phyloP scores from a whole-genome alignment of 2,329 filamentous ascomycete species.

The Phyllosticta ampelicida region DNA sequence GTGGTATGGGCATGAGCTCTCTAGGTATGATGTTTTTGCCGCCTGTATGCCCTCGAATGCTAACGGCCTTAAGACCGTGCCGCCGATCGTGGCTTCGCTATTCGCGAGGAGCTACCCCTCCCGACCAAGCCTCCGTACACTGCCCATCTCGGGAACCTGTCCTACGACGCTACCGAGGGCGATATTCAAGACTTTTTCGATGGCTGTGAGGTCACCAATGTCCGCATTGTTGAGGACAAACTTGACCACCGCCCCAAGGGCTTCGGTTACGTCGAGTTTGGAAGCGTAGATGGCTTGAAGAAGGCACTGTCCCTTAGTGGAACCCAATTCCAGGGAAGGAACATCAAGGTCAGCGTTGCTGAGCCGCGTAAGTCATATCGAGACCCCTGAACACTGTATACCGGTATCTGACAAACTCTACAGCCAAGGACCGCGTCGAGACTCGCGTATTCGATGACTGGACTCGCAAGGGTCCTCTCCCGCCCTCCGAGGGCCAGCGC shows the following conservation, averaged over 20 bases:
- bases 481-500: slow-evolving; percentile 55
- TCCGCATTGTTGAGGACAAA: slow-evolving; percentile 95
- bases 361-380: slow-evolving; percentile 81
- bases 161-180: slow-evolving; percentile 80
- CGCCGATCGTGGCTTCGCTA: slow-evolving; percentile 34
- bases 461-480: slow-evolving; percentile 84
- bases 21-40: background rate
- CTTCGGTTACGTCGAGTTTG: slow-evolving; percentile 96
- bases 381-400: background rate
- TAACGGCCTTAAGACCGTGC: slow-evolving; percentile 7
- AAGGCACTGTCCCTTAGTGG: slow-evolving; percentile 78
- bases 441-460: slow-evolving; percentile 77
- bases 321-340: slow-evolving; percentile 72
- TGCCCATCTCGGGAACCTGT: slow-evolving; percentile 90
- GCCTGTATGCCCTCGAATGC: slow-evolving; percentile 12
- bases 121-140: slow-evolving; percentile 91
- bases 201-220: slow-evolving; percentile 75
- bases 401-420: slow-evolving; percentile 26
- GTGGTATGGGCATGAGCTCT: slow-evolving; percentile 23
- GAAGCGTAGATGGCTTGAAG: slow-evolving; percentile 76
- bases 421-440: slow-evolving; percentile 80
- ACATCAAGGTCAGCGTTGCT: slow-evolving; percentile 87
- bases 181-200: slow-evolving; percentile 79
- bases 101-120: slow-evolving; percentile 70
- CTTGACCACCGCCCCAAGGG: slow-evolving; percentile 90